Conservation (phyloP, 306 rosid species). For the Trichosanthes cucumerina region DNA sequence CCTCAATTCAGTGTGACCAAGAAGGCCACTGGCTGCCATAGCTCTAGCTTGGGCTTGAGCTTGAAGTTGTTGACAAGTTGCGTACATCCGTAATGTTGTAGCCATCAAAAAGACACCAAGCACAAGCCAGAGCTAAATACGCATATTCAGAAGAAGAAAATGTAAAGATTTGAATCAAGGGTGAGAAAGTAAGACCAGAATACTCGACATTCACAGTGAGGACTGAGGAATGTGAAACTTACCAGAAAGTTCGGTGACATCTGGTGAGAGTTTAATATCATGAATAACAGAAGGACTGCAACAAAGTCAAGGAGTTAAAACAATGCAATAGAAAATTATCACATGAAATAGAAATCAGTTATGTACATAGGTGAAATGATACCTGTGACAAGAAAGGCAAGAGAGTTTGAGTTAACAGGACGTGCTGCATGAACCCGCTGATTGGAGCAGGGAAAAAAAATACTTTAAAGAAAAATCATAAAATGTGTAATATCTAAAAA, state of each 20-base stretch:
- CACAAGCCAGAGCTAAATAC: conserved; percentile 76
- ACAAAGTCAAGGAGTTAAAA: conserved; percentile 14
- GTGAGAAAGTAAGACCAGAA: conserved; percentile 1
- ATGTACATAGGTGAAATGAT: conserved; percentile 1
- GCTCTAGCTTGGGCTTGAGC: conserved; percentile 97
- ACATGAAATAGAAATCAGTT: neutral
- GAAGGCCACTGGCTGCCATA: conserved; percentile 75
- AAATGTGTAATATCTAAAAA: neutral
- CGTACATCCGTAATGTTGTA: conserved; percentile 90
- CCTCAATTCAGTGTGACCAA: conserved; percentile 79
- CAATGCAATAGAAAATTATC: neutral
- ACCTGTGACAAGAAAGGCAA: conserved; percentile 95
- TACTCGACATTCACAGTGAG: conserved; percentile 1
- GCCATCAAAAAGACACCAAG: conserved; percentile 98
- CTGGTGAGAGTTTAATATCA: conserved; percentile 88
- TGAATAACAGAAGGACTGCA: conserved; percentile 79
- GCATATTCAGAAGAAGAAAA: conserved; percentile 1
- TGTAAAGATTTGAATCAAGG: neutral
- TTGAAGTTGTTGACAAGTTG: conserved; percentile 96
- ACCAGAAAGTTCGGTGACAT: conserved; percentile 96
- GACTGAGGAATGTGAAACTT: conserved; percentile 17
- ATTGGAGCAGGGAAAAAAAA: conserved; percentile 3
- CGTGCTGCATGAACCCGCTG: conserved; percentile 70
- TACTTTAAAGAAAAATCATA: neutral
- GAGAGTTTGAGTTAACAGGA: conserved; percentile 74